Conservation (phyloP, 805 yeast genomes). For the Clavispora phyllophila region DNA sequence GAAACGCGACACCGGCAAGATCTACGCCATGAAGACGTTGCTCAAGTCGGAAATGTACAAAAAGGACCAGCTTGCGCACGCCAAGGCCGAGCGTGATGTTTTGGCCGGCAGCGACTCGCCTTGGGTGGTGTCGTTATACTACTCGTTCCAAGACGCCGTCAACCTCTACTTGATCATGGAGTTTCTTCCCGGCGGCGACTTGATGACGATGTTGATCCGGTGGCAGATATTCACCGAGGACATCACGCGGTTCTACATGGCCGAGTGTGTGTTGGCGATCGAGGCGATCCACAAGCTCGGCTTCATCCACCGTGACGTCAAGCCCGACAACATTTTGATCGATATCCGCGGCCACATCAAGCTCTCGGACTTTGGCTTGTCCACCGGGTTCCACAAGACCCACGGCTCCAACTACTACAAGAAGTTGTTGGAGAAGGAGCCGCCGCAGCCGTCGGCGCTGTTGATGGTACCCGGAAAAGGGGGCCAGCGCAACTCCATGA, state of each 20-base stretch:
- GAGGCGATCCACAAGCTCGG: conserved; percentile 92
- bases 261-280: conserved; percentile 91
- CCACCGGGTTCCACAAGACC: conserved; percentile 90
- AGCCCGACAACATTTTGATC: conserved; percentile 91
- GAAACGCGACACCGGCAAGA: conserved; percentile 85
- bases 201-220: conserved; percentile 93
- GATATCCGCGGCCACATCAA: conserved; percentile 73
- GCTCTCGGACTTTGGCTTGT: conserved; percentile 70
- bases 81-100: conserved; percentile 93
- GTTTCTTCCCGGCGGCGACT: conserved; percentile 71
- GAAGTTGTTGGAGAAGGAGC: conserved; percentile 68
- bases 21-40: conserved; percentile 90
- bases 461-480: conserved; percentile 15
- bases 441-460: conserved; percentile 32
- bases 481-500: conserved; percentile 60
- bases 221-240: conserved; percentile 94
- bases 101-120: conserved; percentile 86
- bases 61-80: conserved; percentile 91
- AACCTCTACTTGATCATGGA: conserved; percentile 78
- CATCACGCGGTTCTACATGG: conserved; percentile 88
- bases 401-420: conserved; percentile 86
- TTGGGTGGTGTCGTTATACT: conserved; percentile 81
- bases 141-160: conserved; percentile 75
- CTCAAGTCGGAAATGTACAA: conserved; percentile 90
- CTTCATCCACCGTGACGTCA: conserved; percentile 94